Percentiles rank a stretch among this genome's conserved stretches.
These are phyloP conservation scores for Athelia psychrophila DNA, from an alignment of 1,284 basidiomycete species.

Conservation along the genomic window DNA sequence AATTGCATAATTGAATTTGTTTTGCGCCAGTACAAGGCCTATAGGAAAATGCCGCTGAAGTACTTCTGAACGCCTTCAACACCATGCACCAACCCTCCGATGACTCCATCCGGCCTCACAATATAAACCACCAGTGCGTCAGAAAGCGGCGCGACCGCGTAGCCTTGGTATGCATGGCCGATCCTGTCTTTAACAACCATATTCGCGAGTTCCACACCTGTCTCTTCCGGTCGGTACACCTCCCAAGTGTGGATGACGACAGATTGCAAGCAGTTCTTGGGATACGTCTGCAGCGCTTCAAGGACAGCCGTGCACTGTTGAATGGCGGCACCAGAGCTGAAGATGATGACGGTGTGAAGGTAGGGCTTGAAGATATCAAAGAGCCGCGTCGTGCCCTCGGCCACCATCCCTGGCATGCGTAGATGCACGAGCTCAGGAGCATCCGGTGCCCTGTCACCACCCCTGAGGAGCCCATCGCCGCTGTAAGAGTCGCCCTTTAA, in stretches of 20 bases:
- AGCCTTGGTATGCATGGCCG: slow-evolving; percentile 34
- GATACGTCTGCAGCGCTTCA: slow-evolving; percentile 6
- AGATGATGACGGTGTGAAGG: slow-evolving; percentile 33
- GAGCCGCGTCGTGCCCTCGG: slow-evolving; percentile 16
- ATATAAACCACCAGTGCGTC: slow-evolving; percentile 22
- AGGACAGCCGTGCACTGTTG: slow-evolving; percentile 5
- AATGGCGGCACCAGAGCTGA: slow-evolving; percentile 18
- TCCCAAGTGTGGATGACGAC: slow-evolving; percentile 20
- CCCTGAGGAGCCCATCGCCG: slow-evolving; percentile 23
- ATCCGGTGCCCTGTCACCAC: slow-evolving; percentile 46
- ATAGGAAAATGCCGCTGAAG: slow-evolving; percentile 18
- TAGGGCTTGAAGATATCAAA: slow-evolving; percentile 31
- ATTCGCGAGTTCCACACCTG: slow-evolving; percentile 12
- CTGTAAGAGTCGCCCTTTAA: slow-evolving; percentile 12
- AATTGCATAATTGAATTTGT: too few species aligned
- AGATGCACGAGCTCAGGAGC: slow-evolving; percentile 28
- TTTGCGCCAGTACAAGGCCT: too few species aligned
- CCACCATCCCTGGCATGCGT: slow-evolving; percentile 3
- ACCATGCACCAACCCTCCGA: slow-evolving; percentile 34
- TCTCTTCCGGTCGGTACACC: slow-evolving; percentile 14
- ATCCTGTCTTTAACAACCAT: slow-evolving; percentile 32
- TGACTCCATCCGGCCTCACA: slow-evolving; percentile 37
- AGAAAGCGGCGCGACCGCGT: slow-evolving; percentile 28
- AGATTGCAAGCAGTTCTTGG: slow-evolving; percentile 8
- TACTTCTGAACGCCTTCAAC: slow-evolving; percentile 29